phyloP scores from a whole-genome alignment of 2,329 filamentous ascomycete genomes.

The Botryosphaeria agaves region DNA sequence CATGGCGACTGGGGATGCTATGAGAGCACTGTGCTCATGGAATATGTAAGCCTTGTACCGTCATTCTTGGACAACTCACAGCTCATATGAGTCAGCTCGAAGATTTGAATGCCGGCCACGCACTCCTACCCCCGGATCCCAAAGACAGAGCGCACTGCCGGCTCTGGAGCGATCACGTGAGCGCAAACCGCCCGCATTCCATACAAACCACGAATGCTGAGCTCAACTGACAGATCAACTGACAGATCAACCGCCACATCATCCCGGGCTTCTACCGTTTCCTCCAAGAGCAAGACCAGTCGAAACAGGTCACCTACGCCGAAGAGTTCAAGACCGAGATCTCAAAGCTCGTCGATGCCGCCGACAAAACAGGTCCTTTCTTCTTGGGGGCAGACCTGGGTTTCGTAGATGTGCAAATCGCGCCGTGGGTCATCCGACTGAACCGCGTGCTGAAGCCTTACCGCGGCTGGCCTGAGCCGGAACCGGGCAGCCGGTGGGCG shows the following conservation, averaged over 20 bases:
- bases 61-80: conserved; percentile 1
- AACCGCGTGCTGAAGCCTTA: conserved; percentile 47
- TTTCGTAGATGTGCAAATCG: conserved; percentile 60
- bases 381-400: conserved; percentile 41
- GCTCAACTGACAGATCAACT: conserved; percentile 5
- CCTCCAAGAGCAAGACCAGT: conserved; percentile 44
- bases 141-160: conserved; percentile 56
- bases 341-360: conserved; percentile 38
- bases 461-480: conserved; percentile 46
- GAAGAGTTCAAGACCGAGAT: conserved; percentile 50
- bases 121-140: conserved; percentile 48
- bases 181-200: conserved; percentile 9
- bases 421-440: conserved; percentile 56
- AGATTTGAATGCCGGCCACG: conserved; percentile 43
- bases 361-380: conserved; percentile 46
- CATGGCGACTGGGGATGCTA: conserved; percentile 71
- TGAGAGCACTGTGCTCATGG: conserved; percentile 66
- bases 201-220: conserved; percentile 4
- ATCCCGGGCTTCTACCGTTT: conserved; percentile 62
- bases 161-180: conserved; percentile 65
- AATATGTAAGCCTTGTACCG: conserved; percentile 46
- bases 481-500: conserved; percentile 46
- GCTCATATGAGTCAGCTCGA: conserved; percentile 39
- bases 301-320: conserved; percentile 40
- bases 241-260: conserved; percentile 58